Evolutionary conservation across 768 basidiomycete species (phyloP), one percentile per base, ranked within the genome.

Genomic region (Boletus coccyginus): DNA sequence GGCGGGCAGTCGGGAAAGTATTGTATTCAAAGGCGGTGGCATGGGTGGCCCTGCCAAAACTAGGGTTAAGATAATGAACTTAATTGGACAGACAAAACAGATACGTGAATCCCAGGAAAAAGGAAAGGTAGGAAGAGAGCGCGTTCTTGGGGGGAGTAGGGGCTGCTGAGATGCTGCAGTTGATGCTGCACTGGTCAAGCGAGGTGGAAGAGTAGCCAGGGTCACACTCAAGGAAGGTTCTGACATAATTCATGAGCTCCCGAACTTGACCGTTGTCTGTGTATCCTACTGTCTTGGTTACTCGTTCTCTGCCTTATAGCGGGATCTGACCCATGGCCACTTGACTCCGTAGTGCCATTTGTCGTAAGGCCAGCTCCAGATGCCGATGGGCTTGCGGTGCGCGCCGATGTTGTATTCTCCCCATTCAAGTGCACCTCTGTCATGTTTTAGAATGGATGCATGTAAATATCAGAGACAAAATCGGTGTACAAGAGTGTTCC

Each of bases 1-100:
- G 0, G 83, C 76, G 12, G 84, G 78, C 13, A 94, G 75, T 13
- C 77, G 69, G 4, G 78, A 73, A 12, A 88, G 67, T 19, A 89
- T 70, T 13, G 77, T 75, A 38, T 70, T 73, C 12, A 86, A 59
- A 2, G 82, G 70, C 9, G 78, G 71, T 4, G 57, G 54, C 11
- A 68, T 65, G 3, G 27, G 39, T n/a, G 55, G 24, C 49, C 50
- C 56, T 63, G 55, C 5, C 38, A 14, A 44, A 42, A 24, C 2
- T 9, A 36, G 19, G 17, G 9, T 42, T 14, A 36, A 32, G 35
- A 24, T 1, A 41, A 7, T 12, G 5, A 9, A 19, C 10, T 2
- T 17, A 9, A 21, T 35, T 8, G 11, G 13, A 27, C 8, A 46
- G n/a, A 12, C 11, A 31, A 9, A 35, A 27, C 1, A 45, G 32